phyloP scores from a whole-genome alignment of 441 rosid genomes.

The Hypseocharis bilobata region DNA sequence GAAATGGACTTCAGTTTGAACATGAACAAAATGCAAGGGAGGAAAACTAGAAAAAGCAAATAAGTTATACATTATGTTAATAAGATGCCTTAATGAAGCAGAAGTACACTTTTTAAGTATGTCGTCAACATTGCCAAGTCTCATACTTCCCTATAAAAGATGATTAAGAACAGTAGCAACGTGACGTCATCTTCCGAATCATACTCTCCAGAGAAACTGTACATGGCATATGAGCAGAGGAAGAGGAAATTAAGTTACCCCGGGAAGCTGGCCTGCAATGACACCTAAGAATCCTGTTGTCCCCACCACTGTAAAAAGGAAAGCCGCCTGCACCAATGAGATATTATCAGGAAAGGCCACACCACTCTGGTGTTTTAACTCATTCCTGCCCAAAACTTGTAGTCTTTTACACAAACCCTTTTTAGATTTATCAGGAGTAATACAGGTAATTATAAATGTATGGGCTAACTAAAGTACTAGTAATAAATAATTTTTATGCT shows the following conservation, averaged over 20 bases:
- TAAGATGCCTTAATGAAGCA: background rate
- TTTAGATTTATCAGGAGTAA: too few relatives aligned
- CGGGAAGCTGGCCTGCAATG: conserved; percentile 81
- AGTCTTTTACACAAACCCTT: too few relatives aligned
- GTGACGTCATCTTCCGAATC: background rate
- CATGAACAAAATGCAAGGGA: background rate
- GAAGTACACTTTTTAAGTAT: background rate
- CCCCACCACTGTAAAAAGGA: conserved; percentile 79
- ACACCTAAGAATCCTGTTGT: conserved; percentile 64
- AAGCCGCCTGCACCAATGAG: conserved; percentile 72
- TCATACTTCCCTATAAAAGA: too few relatives aligned
- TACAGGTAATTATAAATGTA: too few relatives aligned
- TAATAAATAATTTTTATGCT: background rate
- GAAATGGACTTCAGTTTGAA: background rate
- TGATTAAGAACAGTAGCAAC: too few relatives aligned
- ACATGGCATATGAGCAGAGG: background rate
- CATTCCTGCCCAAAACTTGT: too few relatives aligned
- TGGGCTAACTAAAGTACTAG: too few relatives aligned
- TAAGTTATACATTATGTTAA: background rate
- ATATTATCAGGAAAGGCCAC: too few relatives aligned
- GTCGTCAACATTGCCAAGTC: too few relatives aligned
- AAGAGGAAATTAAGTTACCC: conserved; percentile 36
- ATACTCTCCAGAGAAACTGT: background rate
- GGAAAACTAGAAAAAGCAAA: background rate
- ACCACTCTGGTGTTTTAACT: too few relatives aligned